Conservation (phyloP, 2,329 filamentous ascomycete species). For the Claviceps digitariae region DNA sequence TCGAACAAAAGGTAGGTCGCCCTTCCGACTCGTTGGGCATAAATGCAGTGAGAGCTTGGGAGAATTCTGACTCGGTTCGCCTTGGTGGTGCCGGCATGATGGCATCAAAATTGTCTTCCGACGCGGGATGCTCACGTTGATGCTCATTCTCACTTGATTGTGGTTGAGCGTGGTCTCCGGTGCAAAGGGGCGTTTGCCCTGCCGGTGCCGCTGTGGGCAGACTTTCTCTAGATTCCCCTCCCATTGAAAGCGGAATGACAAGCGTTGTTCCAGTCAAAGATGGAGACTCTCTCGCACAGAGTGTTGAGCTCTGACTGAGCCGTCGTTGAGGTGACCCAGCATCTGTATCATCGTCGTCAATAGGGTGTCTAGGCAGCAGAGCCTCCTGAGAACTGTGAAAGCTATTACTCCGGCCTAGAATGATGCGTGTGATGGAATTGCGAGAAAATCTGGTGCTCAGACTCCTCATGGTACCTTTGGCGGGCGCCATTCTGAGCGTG, state of each 20-base stretch:
- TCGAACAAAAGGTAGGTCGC: not conserved
- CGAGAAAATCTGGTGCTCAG: not conserved
- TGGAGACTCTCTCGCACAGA: not conserved
- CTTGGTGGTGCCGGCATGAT: constrained; percentile 1
- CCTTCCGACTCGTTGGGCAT: not conserved
- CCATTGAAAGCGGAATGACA: not conserved
- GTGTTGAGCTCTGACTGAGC: not conserved
- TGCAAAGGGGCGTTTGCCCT: not conserved
- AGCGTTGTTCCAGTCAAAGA: not conserved
- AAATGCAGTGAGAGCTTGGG: not conserved
- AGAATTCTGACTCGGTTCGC: not conserved
- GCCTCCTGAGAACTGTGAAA: not conserved
- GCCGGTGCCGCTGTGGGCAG: not conserved
- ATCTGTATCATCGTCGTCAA: not conserved
- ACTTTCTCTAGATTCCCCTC: not conserved
- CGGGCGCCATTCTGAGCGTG: not conserved
- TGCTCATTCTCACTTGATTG: not conserved
- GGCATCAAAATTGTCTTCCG: not conserved
- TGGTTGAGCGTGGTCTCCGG: not conserved
- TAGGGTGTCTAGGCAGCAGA: not conserved
- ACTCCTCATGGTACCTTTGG: not conserved
- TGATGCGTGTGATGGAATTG: not conserved
- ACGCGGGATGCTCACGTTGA: too few species aligned
- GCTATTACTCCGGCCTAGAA: not conserved
- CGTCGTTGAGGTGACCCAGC: not conserved